Conservation (phyloP, 2,329 filamentous ascomycete species). For the Colletotrichum sp. region DNA sequence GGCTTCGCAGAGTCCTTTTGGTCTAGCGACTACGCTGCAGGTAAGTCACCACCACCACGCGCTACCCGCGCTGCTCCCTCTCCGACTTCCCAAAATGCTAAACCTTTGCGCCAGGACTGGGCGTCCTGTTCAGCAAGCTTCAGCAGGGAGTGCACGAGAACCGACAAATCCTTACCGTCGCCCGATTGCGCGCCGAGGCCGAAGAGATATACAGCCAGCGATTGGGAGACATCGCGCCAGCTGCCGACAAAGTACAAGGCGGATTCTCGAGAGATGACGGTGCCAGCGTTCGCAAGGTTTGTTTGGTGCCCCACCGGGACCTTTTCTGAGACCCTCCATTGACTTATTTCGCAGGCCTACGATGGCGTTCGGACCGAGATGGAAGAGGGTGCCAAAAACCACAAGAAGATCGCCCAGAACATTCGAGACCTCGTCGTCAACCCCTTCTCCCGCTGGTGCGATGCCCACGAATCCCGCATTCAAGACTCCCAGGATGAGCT, state of each 20-base stretch:
- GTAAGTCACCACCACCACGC: slow-evolving; percentile 48
- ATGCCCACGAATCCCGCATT: slow-evolving; percentile 88
- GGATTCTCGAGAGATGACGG: slow-evolving; percentile 94
- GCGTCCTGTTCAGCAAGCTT: slow-evolving; percentile 94
- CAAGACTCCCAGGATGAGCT: slow-evolving; percentile 96
- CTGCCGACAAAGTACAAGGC: slow-evolving; percentile 80
- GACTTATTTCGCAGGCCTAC: slow-evolving; percentile 70
- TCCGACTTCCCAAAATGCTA: background rate
- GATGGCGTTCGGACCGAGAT: slow-evolving; percentile 93
- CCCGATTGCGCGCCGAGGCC: slow-evolving; percentile 92
- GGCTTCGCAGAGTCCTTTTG: slow-evolving; percentile 97
- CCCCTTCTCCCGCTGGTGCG: slow-evolving; percentile 95
- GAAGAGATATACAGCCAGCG: slow-evolving; percentile 88
- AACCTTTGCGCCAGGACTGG: slow-evolving; percentile 64
- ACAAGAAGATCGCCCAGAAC: slow-evolving; percentile 94
- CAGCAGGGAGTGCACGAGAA: slow-evolving; percentile 97
- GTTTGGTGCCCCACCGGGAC: background rate
- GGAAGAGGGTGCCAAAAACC: slow-evolving; percentile 86
- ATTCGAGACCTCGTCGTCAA: slow-evolving; percentile 95
- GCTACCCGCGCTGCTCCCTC: background rate
- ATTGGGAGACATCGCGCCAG: slow-evolving; percentile 80
- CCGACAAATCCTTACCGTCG: slow-evolving; percentile 89
- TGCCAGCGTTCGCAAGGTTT: slow-evolving; percentile 84
- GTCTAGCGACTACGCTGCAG: slow-evolving; percentile 96
- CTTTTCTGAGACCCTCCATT: slow-evolving; percentile 16